These are phyloP conservation scores for Ustilago cynodontis DNA, from an alignment of 1,284 basidiomycete species.

Conservation along the genomic window DNA sequence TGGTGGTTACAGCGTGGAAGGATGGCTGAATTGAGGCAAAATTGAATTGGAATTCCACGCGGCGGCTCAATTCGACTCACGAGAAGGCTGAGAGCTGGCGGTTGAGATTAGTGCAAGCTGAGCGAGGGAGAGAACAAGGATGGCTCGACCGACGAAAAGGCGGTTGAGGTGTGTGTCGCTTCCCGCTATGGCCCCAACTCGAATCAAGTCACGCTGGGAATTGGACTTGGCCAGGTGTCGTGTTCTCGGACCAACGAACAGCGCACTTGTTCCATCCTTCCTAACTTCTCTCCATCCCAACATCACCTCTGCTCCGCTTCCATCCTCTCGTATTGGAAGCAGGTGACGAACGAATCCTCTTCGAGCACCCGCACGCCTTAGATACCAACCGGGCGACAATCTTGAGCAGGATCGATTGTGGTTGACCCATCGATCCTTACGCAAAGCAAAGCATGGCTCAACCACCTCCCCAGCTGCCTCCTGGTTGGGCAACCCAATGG, in stretches of 20 bases:
- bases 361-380: too few species aligned
- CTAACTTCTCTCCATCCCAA: background rate
- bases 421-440: too few species aligned
- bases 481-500: slow-evolving; percentile 92
- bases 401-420: too few species aligned
- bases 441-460: slow-evolving; percentile 29
- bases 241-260: slow-evolving; percentile 17
- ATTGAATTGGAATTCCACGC: slow-evolving; percentile 3
- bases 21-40: too few species aligned
- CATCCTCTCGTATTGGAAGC: background rate
- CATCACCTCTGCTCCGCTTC: slow-evolving; percentile 2
- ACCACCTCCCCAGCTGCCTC: slow-evolving; percentile 75
- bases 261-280: background rate
- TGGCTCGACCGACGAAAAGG: slow-evolving; percentile 7
- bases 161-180: too few species aligned
- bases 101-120: background rate
- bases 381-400: too few species aligned
- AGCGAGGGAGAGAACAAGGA: background rate
- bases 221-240: slow-evolving; percentile 26
- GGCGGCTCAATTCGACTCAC: too few species aligned
- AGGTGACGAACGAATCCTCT: too few species aligned
- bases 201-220: background rate
- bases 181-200: background rate
- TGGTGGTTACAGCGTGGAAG: slow-evolving; percentile 15
- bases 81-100: background rate